phyloP scores from a whole-genome alignment of 1,284 basidiomycete genomes.

The Rhodotorula mucilaginosa region DNA sequence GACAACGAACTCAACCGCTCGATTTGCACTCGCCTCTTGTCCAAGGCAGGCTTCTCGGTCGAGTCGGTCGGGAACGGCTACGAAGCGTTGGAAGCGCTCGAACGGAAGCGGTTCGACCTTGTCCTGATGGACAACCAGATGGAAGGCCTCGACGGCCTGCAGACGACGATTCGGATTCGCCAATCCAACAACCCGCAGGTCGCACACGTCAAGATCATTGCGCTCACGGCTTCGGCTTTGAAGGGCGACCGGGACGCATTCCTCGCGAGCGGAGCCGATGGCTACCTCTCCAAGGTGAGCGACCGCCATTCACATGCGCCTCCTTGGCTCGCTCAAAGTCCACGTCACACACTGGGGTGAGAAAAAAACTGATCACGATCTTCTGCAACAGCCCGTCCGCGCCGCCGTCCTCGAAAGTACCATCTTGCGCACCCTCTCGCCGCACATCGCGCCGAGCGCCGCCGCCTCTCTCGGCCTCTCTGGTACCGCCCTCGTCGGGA shows the following conservation, averaged over 20 bases:
- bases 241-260: slow-evolving; percentile 40
- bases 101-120: slow-evolving; percentile 29
- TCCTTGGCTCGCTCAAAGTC: no score
- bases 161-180: slow-evolving; percentile 39
- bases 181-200: slow-evolving; percentile 7
- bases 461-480: not conserved
- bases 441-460: not conserved
- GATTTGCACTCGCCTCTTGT: slow-evolving; percentile 31
- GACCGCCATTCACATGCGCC: no score
- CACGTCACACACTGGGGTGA: no score
- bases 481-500: not conserved
- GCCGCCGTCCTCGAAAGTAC: slow-evolving; percentile 27
- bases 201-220: slow-evolving; percentile 35
- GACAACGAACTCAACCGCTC: slow-evolving; percentile 41
- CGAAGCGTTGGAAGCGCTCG: slow-evolving; percentile 28
- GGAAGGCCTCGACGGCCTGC: slow-evolving; percentile 41
- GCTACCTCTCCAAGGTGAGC: slow-evolving; percentile 40
- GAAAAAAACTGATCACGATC: no score
- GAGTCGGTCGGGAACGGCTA: slow-evolving; percentile 16
- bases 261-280: slow-evolving; percentile 37
- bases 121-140: slow-evolving; percentile 39
- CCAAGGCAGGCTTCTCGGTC: slow-evolving; percentile 27
- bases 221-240: slow-evolving; percentile 41
- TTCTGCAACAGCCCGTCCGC: slow-evolving; percentile 20
- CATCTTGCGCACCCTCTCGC: slow-evolving; percentile 16